Conservation (phyloP, 2,329 filamentous ascomycete genomes). For the Didymosphaeria variabile region DNA sequence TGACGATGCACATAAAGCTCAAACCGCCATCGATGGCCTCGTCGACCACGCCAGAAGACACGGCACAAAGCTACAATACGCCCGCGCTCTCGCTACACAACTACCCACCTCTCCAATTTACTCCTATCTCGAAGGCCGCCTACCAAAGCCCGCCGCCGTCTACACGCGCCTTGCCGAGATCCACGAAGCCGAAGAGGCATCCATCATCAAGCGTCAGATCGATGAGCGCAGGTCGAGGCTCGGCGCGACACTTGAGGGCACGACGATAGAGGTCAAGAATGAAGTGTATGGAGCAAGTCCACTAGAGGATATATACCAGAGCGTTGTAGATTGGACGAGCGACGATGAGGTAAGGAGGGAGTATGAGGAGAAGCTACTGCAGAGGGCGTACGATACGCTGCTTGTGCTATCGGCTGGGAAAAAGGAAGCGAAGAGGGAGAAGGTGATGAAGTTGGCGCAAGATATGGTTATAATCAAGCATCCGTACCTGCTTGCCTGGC, state of each 20-base stretch:
- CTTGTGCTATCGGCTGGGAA: constrained; percentile 71
- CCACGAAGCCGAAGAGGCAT: constrained; percentile 84
- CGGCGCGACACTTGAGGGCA: constrained; percentile 82
- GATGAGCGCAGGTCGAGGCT: constrained; percentile 87
- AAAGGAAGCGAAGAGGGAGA: constrained; percentile 75
- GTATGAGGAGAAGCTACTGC: constrained; percentile 90
- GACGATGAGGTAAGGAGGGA: constrained; percentile 85
- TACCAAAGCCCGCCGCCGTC: constrained; percentile 80
- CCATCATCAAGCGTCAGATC: constrained; percentile 88
- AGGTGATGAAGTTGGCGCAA: constrained; percentile 78
- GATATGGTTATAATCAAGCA: constrained; percentile 98
- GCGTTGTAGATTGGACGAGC: constrained; percentile 87
- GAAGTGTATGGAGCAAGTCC: constrained; percentile 81
- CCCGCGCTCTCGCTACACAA: constrained; percentile 76
- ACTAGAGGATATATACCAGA: constrained; percentile 80
- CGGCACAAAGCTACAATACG: constrained; percentile 77
- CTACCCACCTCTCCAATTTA: constrained; percentile 86
- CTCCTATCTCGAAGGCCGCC: constrained; percentile 79
- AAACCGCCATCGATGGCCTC: constrained; percentile 79
- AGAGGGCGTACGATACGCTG: constrained; percentile 81
- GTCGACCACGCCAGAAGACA: constrained; percentile 75
- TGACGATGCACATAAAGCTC: constrained; percentile 67
- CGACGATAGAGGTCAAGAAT: constrained; percentile 85
- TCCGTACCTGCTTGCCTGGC: constrained; percentile 89
- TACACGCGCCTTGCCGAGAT: constrained; percentile 86